Base-by-base conservation (phyloP, 768 basidiomycete genomes). In the Leccinum variicolor region DNA sequence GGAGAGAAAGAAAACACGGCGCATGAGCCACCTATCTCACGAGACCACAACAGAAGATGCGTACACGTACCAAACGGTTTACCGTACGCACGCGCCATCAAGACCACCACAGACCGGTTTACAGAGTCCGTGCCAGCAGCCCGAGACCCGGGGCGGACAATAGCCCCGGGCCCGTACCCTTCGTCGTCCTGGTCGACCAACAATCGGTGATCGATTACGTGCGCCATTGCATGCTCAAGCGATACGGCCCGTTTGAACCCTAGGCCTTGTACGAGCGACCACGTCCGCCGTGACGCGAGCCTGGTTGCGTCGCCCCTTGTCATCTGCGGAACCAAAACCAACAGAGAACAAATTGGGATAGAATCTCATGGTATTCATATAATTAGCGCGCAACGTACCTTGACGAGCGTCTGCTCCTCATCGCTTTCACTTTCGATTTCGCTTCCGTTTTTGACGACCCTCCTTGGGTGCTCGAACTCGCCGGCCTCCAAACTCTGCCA, bases 21-120 rank as follows among this genome's bases (percentile, higher is more conserved):
- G 7, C 36, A 29, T 55, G 52, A 33, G 51, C 51, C 31, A 50
- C 5, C 6, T 36, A 17, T 7, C 21, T n/a, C 1, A 25, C 9
- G 19, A 11, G n/a, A 46, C 29, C 39, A n/a, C 11, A n/a, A 48
- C 14, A 15, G 11, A n/a, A 28, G 7, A 8, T 17, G 9, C 4
- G 5, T 17, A 3, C 23, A 52, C 64, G 0, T 50, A 67, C 66
- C 66, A 33, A 66, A 67, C 26, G 33, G 46, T 10, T 6, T 25
- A n/a, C 46, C 55, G 13, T 3, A 47, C 1, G 34, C 8, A 25
- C 49, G 29, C 3, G 53, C 50, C 9, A 57, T 33, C 33, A 45
- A 21, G 15, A 65, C 23, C 48, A 69, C 52, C n/a, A 41, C 39
- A 41, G 13, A 58, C 25, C 3, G 54, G 55, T 26, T 39, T 36